phyloP scores from a whole-genome alignment of 805 yeast genomes.

The Yamadazyma olivae region DNA sequence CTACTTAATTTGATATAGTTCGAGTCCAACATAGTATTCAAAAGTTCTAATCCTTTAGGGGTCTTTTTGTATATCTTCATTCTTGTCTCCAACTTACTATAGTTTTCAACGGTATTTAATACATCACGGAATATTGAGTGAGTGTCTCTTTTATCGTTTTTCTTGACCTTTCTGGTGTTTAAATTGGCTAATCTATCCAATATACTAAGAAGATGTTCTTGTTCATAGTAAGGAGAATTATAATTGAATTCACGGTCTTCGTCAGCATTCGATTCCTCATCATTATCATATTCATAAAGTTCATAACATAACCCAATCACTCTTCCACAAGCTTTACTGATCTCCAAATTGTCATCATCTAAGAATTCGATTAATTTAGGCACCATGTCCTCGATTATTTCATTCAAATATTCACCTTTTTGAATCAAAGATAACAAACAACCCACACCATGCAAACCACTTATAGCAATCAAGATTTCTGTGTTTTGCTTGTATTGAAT shows the following conservation, averaged over 20 bases:
- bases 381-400: constrained; percentile 36
- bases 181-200: constrained; percentile 45
- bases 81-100: constrained; percentile 31
- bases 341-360: constrained; percentile 40
- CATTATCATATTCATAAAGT: constrained; percentile 42
- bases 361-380: constrained; percentile 38
- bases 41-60: constrained; percentile 32
- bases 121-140: constrained; percentile 62
- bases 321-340: constrained; percentile 54
- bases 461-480: constrained; percentile 37
- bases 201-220: constrained; percentile 41
- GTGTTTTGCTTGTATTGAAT: constrained; percentile 25
- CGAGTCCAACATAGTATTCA: constrained; percentile 26
- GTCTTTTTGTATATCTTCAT: constrained; percentile 35
- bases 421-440: constrained; percentile 42
- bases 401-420: constrained; percentile 42
- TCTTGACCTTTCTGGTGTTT: constrained; percentile 56
- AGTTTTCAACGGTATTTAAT: constrained; percentile 42
- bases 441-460: constrained; percentile 47
- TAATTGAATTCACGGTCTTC: constrained; percentile 43
- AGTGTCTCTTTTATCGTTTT: constrained; percentile 59
- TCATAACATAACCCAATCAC: constrained; percentile 58
- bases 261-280: constrained; percentile 30
- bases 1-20: constrained; percentile 43
- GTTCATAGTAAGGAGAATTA: constrained; percentile 52